phyloP scores from a whole-genome alignment of 495 filamentous ascomycete genomes.

The Penicillium coprophilum region DNA sequence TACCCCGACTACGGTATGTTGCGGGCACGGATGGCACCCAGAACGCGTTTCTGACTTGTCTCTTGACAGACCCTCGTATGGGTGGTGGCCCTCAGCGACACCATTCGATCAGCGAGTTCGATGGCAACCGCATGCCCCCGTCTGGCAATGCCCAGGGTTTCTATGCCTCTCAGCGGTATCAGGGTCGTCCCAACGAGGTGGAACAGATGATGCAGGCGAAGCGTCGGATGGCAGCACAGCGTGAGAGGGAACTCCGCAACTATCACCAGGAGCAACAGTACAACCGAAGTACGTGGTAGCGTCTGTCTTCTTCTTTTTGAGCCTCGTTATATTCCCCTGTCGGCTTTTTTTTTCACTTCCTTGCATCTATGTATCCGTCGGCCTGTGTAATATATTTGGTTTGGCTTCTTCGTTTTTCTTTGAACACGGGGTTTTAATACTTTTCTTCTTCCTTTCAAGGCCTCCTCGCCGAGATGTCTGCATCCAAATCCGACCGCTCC shows the following conservation, averaged over 20 bases:
- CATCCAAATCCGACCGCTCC: slow-evolving; percentile 84
- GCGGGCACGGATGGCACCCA: slow-evolving; percentile 17
- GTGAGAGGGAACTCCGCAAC: slow-evolving; percentile 98
- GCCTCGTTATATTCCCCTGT: slow-evolving; percentile 38
- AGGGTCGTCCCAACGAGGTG: slow-evolving; percentile 88
- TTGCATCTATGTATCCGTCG: slow-evolving; percentile 42
- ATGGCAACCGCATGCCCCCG: slow-evolving; percentile 68
- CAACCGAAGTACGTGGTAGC: slow-evolving; percentile 85
- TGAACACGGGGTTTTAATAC: slow-evolving; percentile 51
- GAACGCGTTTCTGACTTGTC: slow-evolving; percentile 28
- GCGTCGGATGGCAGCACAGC: slow-evolving; percentile 95
- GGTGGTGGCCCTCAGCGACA: slow-evolving; percentile 57
- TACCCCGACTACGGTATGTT: slow-evolving; percentile 60
- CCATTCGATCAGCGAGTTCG: slow-evolving; percentile 87
- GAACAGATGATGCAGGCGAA: slow-evolving; percentile 99
- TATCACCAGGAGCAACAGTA: slow-evolving; percentile 99
- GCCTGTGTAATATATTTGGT: slow-evolving; percentile 53
- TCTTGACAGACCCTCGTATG: slow-evolving; percentile 51
- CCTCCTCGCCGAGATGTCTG: slow-evolving; percentile 78
- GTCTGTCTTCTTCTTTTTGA: slow-evolving; percentile 35
- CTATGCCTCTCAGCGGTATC: slow-evolving; percentile 91
- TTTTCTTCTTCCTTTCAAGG: slow-evolving; percentile 54
- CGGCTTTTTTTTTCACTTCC: slow-evolving; percentile 19
- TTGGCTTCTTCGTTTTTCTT: slow-evolving; percentile 25
- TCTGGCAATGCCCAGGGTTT: slow-evolving; percentile 85